Base-by-base conservation (phyloP, 805 yeast genomes). In the Brettanomyces sp. region DNA sequence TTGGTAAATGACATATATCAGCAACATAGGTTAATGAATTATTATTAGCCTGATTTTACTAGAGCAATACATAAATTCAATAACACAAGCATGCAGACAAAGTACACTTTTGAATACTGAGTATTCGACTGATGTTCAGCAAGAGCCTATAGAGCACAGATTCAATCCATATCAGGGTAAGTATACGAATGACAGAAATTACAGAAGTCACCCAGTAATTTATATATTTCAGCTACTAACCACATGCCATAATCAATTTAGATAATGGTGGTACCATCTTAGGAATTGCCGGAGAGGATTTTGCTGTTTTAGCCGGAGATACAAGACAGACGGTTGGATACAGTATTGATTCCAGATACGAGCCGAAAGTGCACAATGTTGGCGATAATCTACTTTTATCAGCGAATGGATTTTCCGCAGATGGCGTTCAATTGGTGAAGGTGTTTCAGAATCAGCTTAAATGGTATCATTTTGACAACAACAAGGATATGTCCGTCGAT, bases 231-330 rank as follows among this genome's bases (percentile, higher is more conserved):
- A 30, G 8, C 8, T 8, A n/a, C 33, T 13, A n/a, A n/a, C 33
- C 11, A 12, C 12, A 23, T 39, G 41, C 24, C 33, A 40, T 24
- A 14, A n/a, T 44, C 28, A 28, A 8, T 28, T 24, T 35, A 50
- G 96, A 90, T 66, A 88, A 90, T 58, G 99, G 99, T 57, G 99
- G 99, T 59, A 91, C 98, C 6, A 90, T 91, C 46, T 70, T 93
- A 55, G 99, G 98, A 45, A 93, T 93, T 66, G 97, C 99, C 1
- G 99, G 99, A 43, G 86, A 88, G 63, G 97, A 93, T 66, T 93
- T 89, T 59, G 96, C 96, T 18, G 93, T 93, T 34, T 73, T 93
- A 50, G 99, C 99, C 1, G 98, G 98, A 41, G 99, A 93, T 65
- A 93, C 99, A n/a, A 83, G 99, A 72, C 95, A 85, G 59, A 87